A percentile compares a stretch with the other conserved stretches of the same genome.
Evolutionary conservation across 192 early-diverging fungal species (phyloP).

Genomic region (Mortierella antarctica): DNA sequence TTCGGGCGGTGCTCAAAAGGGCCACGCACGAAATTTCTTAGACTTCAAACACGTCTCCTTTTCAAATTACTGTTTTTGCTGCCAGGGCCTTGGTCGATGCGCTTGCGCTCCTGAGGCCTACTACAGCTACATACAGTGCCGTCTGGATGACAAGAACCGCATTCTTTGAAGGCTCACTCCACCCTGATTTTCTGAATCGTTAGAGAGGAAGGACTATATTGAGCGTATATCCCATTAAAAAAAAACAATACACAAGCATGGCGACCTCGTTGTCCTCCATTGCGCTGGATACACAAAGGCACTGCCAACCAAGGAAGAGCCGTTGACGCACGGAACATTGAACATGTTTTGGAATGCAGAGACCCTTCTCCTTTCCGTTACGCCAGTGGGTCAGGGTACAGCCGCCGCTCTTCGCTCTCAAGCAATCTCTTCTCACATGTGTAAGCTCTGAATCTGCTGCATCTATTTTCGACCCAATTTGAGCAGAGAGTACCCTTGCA

Average conservation of each 20-base stretch:
- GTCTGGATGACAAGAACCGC: constrained; percentile 50
- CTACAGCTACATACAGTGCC: constrained; percentile 37
- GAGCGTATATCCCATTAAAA: constrained; percentile 15
- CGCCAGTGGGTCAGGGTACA: too few species aligned
- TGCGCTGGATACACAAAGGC: too few species aligned
- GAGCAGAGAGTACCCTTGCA: too few species aligned
- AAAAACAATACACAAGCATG: background rate
- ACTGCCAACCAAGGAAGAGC: too few species aligned
- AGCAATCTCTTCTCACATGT: too few species aligned
- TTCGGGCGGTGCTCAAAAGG: background rate
- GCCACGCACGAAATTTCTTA: constrained; percentile 3
- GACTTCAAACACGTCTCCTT: constrained; percentile 37
- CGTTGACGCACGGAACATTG: too few species aligned
- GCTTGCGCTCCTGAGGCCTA: constrained; percentile 44
- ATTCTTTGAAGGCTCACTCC: constrained; percentile 30
- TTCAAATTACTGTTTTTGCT: constrained; percentile 52
- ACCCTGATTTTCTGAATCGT: constrained; percentile 32
- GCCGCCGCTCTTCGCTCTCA: too few species aligned
- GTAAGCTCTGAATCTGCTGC: too few species aligned
- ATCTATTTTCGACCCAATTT: too few species aligned
- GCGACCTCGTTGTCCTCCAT: too few species aligned
- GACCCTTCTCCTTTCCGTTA: too few species aligned
- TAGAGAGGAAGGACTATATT: constrained; percentile 39
- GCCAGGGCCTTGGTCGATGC: constrained; percentile 43
- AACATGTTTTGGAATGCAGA: too few species aligned